Evolutionary conservation across 2,329 filamentous ascomycete species (phyloP).

Genomic region (Pestalotiopsis sp.): DNA sequence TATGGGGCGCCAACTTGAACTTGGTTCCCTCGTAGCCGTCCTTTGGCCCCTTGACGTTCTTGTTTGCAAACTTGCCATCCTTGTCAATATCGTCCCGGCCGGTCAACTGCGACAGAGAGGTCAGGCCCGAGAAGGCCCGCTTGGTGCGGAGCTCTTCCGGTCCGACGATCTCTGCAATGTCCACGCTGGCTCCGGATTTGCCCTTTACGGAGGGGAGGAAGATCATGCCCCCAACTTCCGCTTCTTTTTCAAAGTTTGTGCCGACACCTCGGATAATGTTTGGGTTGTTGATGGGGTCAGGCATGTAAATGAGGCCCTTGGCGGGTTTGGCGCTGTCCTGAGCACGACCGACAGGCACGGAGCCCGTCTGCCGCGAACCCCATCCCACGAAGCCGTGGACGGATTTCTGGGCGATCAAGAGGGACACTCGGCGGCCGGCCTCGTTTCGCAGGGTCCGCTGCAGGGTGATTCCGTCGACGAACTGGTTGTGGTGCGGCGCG

Average conservation of each 20-base stretch:
- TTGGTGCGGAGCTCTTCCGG: slow-evolving; percentile 84
- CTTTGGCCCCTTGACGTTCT: slow-evolving; percentile 52
- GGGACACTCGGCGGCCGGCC: slow-evolving; percentile 84
- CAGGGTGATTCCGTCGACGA: slow-evolving; percentile 91
- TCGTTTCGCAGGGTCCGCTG: slow-evolving; percentile 89
- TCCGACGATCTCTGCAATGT: slow-evolving; percentile 79
- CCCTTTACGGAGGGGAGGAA: slow-evolving; percentile 86
- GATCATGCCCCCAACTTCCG: slow-evolving; percentile 78
- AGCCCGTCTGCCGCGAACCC: slow-evolving; percentile 80
- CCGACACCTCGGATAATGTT: slow-evolving; percentile 77
- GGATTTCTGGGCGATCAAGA: slow-evolving; percentile 93
- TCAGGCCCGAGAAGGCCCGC: slow-evolving; percentile 78
- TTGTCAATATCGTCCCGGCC: slow-evolving; percentile 73
- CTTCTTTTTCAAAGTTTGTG: slow-evolving; percentile 79
- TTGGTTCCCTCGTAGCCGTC: slow-evolving; percentile 74
- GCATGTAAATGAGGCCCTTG: slow-evolving; percentile 80
- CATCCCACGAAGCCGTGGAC: slow-evolving; percentile 92
- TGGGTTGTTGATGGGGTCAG: slow-evolving; percentile 83
- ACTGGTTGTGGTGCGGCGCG: slow-evolving; percentile 95
- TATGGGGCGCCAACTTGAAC: slow-evolving; percentile 88
- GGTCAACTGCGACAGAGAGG: slow-evolving; percentile 79
- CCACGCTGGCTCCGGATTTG: slow-evolving; percentile 73
- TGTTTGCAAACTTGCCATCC: slow-evolving; percentile 63
- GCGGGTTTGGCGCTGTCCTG: slow-evolving; percentile 85
- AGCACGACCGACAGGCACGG: slow-evolving; percentile 89